Base-by-base conservation (phyloP, 2,329 filamentous ascomycete genomes). In the Chaetomium sp. region DNA sequence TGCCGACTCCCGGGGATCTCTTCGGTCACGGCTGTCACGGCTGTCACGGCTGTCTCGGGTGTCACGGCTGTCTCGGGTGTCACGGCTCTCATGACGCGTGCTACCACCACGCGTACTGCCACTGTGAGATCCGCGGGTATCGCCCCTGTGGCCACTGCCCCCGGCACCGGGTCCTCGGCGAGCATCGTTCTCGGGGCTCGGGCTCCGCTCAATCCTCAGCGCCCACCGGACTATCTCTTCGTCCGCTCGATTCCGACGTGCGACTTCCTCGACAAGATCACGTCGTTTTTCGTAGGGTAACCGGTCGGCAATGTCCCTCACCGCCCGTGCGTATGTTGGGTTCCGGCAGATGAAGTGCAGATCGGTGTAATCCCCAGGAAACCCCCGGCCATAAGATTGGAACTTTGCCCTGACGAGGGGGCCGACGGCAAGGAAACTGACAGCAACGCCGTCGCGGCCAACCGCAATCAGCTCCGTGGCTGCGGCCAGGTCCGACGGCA, bases 331-430 rank as follows among this genome's bases (percentile, higher is more conserved):
- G 38, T 42, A 42, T 19, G 16, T 42, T 16, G 16, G 19, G 38
- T 42, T 16, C 7, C 16, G 16, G 4, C 19, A 19, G 38, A 42
- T 42, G 38, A 61, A 61, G 2, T 45, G 35, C 35, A 61, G 19
- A 33, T 61, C 59, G 4, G n/a, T 16, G 23, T 61, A 55, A 29
- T 61, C 59, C 1, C 59, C 35, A 31, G 54, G 10, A 29, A 29
- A 29, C 21, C 45, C 59, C 4, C 59, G 23, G 4, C 59, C 50
- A 21, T 61, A 55, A 6, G 59, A 55, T 16, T 55, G 50, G n/a
- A 55, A 61, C 38, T 61, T 61, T 4, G 50, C 51, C n/a, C 47
- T 55, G 5, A 61, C 59, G 10, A 61, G 50, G 9, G 59, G 50
- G 6, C 59, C 50, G 16, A 61, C 33, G 19, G 53, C 27, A 8